phyloP scores from a whole-genome alignment of 495 filamentous ascomycete species.

The Corynascus novoguineensis region DNA sequence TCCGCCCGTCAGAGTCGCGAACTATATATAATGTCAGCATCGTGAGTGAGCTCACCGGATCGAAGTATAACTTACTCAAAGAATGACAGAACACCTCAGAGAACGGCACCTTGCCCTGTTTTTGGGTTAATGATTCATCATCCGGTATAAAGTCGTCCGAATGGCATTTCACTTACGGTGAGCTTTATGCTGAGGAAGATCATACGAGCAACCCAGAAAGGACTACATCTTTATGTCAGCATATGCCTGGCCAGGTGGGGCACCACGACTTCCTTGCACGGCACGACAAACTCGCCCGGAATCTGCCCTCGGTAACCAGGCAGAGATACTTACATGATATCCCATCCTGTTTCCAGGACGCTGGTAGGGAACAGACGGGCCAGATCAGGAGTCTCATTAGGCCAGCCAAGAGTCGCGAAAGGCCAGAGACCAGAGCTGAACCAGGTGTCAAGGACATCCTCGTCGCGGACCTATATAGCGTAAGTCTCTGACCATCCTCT shows the following conservation, averaged over 20 bases:
- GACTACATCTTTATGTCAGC: background rate
- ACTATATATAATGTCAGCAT: background rate
- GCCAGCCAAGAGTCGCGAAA: constrained; percentile 74
- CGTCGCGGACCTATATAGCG: constrained; percentile 36
- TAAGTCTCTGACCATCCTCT: background rate
- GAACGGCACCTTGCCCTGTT: constrained; percentile 61
- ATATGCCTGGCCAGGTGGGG: no score
- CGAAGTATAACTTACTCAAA: background rate
- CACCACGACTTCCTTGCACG: constrained; percentile 48
- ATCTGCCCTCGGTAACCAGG: no score
- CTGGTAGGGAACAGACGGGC: constrained; percentile 63
- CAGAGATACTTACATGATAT: constrained; percentile 47
- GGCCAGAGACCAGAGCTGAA: constrained; percentile 73
- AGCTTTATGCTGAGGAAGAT: constrained; percentile 68
- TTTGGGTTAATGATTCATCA: background rate
- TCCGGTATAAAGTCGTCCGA: background rate
- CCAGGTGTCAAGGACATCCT: constrained; percentile 74
- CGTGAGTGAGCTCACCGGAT: background rate
- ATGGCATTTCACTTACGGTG: constrained; percentile 32
- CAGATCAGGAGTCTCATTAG: constrained; percentile 56
- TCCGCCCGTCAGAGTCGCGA: constrained; percentile 1
- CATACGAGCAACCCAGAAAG: constrained; percentile 57
- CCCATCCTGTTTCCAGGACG: constrained; percentile 71
- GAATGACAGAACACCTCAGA: constrained; percentile 67
- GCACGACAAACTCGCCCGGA: no score